Evolutionary conservation across 1,139 yeast genomes (phyloP), one percentile per base, ranked within the genome.

Genomic region (Pichia sp.): DNA sequence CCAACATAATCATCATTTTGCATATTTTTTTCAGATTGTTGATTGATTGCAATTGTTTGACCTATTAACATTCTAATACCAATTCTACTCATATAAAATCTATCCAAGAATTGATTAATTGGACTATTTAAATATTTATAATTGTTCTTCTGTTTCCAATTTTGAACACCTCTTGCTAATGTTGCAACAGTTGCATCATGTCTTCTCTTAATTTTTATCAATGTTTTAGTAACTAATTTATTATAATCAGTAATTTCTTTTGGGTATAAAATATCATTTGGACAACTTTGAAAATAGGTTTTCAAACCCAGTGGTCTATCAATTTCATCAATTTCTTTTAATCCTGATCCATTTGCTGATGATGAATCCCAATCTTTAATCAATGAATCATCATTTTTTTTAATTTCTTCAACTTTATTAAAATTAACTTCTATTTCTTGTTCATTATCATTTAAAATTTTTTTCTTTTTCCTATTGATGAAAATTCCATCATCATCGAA

Each of bases 181-280:
- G 96, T 87, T 10, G 95, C 85, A 11, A 89, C 96, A 0, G 95
- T 90, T 3, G 96, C 95, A 65, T 89, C 96, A 61, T 89, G 96
- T 43, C 96, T 71, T 56, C 76, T 77, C 60, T 87, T 87, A 62
- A 87, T 87, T 52, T 74, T 77, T 42, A 78, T 74, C 48, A 87
- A 69, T 0, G 87, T 71, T 43, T 81, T 81, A 43, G 80, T 79
- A 12, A 87, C 90, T 24, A 62, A 55, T 54, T 76, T 76, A 64
- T 86, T 87, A 65, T 82, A 87, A 49, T 78, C 80, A 55, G 77
- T 75, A 23, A 86, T 84, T 60, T 83, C 94, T 46, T 78, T 73
- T 10, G 95, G 92, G 47, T 63, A 63, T 32, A 64, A 61, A n/a
- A 64, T 58, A 46, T 65, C 66, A 23, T 66, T 65, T 35, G 75